A percentile compares a stretch with the other conserved stretches of the same genome.
Conservation (phyloP, 305 asterid species). For the Fraxinus sp. region DNA sequence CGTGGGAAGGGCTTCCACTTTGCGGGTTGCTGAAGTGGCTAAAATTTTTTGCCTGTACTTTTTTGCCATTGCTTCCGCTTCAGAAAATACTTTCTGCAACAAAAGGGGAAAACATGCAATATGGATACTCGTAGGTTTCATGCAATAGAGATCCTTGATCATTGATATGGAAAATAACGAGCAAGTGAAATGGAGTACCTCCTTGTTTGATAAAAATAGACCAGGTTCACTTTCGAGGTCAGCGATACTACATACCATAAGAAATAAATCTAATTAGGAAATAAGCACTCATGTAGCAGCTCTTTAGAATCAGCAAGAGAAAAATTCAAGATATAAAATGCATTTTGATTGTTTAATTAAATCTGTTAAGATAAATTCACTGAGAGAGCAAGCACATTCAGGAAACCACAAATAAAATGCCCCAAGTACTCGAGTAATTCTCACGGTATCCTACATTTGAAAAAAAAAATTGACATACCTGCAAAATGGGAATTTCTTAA, state of each 20-base stretch:
- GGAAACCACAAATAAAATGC: not conserved
- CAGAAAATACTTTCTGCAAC: slow-evolving; percentile 71
- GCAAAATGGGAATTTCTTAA: not conserved
- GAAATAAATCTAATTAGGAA: slow-evolving; percentile 14
- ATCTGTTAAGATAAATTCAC: not conserved
- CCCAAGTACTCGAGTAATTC: not conserved
- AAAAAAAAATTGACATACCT: not conserved
- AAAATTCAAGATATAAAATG: slow-evolving; percentile 4
- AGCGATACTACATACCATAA: slow-evolving; percentile 54
- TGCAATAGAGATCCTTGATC: not conserved
- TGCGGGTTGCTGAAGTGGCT: slow-evolving; percentile 35
- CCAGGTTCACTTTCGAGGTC: slow-evolving; percentile 96
- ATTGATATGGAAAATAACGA: not conserved
- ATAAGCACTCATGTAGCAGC: slow-evolving; percentile 8
- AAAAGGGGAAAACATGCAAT: slow-evolving; percentile 7
- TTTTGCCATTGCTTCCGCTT: slow-evolving; percentile 83
- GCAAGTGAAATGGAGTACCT: slow-evolving; percentile 42
- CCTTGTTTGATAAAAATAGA: slow-evolving; percentile 65
- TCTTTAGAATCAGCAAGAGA: not conserved
- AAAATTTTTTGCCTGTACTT: slow-evolving; percentile 58
- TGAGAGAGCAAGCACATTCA: not conserved
- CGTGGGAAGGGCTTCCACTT: slow-evolving; percentile 45
- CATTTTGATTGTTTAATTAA: not conserved
- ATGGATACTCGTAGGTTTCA: not conserved
- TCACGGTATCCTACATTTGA: not conserved